A percentile compares a stretch with the other conserved stretches of the same genome.
phyloP scores from a whole-genome alignment of 768 basidiomycete species.

The Kwoniella botswanensis region DNA sequence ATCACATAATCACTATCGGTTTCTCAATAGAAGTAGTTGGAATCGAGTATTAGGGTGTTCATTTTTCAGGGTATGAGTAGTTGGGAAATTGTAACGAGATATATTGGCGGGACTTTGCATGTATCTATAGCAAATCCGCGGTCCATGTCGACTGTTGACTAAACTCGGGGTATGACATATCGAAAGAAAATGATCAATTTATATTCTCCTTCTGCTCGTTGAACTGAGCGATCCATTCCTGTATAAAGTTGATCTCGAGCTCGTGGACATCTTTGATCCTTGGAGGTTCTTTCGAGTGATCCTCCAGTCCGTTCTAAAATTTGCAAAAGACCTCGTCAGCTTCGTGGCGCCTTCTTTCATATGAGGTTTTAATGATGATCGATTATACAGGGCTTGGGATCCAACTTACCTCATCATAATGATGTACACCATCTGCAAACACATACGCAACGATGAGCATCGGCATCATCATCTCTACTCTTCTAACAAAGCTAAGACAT shows the following conservation, averaged over 20 bases:
- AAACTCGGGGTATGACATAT: no score
- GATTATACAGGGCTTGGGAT: neutral
- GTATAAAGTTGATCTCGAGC: slow-evolving; percentile 80
- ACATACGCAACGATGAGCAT: slow-evolving; percentile 3
- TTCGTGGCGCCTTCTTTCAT: neutral
- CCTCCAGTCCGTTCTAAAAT: slow-evolving; percentile 69
- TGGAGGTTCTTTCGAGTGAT: slow-evolving; percentile 70
- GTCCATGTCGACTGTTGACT: no score
- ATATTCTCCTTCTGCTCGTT: slow-evolving; percentile 38
- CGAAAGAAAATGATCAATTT: neutral
- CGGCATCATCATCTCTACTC: no score
- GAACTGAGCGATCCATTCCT: slow-evolving; percentile 70
- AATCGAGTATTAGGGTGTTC: no score
- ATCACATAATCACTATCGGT: no score
- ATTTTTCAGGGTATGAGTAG: no score
- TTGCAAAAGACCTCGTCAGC: slow-evolving; percentile 6
- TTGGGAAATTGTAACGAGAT: no score
- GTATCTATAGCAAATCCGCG: no score
- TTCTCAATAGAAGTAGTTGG: no score
- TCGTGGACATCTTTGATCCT: slow-evolving; percentile 80
- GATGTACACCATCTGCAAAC: slow-evolving; percentile 53
- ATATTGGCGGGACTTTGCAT: no score
- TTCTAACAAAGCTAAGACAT: slow-evolving; percentile 69
- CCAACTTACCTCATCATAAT: slow-evolving; percentile 52
- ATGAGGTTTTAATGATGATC: no score